phyloP scores from a whole-genome alignment of 2,329 filamentous ascomycete species.

The Paracorniculantispora psalliotae region DNA sequence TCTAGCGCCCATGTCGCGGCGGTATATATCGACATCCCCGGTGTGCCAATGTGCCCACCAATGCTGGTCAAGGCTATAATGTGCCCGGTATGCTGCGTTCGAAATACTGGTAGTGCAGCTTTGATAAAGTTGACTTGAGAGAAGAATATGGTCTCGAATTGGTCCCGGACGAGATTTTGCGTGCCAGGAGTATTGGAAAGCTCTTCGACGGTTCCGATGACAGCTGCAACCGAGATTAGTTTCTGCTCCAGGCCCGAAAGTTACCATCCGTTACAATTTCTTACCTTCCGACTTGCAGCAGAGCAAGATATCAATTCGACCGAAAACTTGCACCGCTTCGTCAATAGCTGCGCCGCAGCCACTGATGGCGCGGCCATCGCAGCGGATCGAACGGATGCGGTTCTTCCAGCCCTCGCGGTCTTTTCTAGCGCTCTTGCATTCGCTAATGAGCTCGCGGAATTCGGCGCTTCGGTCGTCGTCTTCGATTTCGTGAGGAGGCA shows the following conservation, averaged over 20 bases:
- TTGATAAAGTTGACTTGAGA: conserved; percentile 95
- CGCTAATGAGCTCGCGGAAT: conserved; percentile 73
- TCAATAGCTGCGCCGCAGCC: conserved; percentile 84
- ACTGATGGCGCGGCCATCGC: conserved; percentile 56
- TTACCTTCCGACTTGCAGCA: conserved; percentile 84
- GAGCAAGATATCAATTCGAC: conserved; percentile 81
- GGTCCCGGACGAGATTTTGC: conserved; percentile 75
- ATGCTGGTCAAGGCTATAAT: conserved; percentile 87
- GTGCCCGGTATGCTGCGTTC: conserved; percentile 77
- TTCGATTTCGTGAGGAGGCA: conserved; percentile 74
- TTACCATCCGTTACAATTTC: conserved; percentile 12
- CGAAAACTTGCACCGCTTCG: conserved; percentile 78
- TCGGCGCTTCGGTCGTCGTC: conserved; percentile 70
- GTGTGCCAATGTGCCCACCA: conserved; percentile 87
- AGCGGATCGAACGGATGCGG: conserved; percentile 62
- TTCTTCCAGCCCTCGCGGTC: conserved; percentile 76
- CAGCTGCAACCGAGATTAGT: conserved; percentile 44
- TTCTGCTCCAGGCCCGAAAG: neutral
- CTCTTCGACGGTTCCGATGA: conserved; percentile 90
- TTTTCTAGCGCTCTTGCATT: conserved; percentile 58
- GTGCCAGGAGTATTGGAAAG: conserved; percentile 68
- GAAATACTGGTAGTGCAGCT: conserved; percentile 73
- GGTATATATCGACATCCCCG: conserved; percentile 84
- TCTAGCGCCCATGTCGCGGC: conserved; percentile 93
- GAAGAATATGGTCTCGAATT: conserved; percentile 94